Conservation (phyloP, 257 asterid species). For the Forsythia suspensa region DNA sequence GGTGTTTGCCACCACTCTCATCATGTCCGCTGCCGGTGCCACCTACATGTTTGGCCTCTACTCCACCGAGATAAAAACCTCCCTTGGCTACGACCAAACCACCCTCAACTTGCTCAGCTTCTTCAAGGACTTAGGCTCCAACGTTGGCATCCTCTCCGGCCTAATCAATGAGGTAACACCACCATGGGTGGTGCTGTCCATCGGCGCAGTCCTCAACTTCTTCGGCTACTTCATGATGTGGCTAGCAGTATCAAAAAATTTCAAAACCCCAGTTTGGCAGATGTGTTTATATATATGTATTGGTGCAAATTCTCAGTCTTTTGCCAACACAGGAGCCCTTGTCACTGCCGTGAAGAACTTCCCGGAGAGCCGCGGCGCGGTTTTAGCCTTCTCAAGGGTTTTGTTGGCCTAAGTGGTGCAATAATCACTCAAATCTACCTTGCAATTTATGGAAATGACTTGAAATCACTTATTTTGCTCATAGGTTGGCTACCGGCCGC, state of each 20-base stretch:
- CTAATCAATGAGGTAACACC: conserved; percentile 80
- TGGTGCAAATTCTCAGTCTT: conserved; percentile 81
- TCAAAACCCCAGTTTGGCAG: conserved; percentile 65
- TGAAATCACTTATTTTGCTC: conserved; percentile 39
- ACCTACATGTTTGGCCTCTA: conserved; percentile 79
- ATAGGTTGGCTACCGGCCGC: conserved; percentile 65
- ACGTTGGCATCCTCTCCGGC: conserved; percentile 72
- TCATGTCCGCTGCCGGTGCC: conserved; percentile 79
- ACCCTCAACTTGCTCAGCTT: conserved; percentile 77
- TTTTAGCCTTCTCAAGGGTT: conserved; percentile 52
- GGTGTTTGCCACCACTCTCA: conserved; percentile 66
- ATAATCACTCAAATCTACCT: conserved; percentile 47
- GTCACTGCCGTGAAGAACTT: conserved; percentile 80
- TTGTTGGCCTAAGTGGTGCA: conserved; percentile 61
- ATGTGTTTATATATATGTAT: conserved; percentile 79
- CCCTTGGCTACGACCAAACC: conserved; percentile 73
- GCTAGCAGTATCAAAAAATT: conserved; percentile 65
- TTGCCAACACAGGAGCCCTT: conserved; percentile 86
- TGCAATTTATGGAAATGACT: conserved; percentile 41
- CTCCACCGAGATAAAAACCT: conserved; percentile 46
- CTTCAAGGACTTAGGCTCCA: conserved; percentile 75
- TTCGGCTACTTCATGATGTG: conserved; percentile 87
- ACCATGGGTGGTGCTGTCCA: conserved; percentile 79
- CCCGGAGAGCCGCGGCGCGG: conserved; percentile 62
- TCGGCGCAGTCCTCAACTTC: conserved; percentile 67